These are phyloP conservation scores for Epichloe aotearoae DNA, from an alignment of 2,329 filamentous ascomycete species.

Conservation along the genomic window DNA sequence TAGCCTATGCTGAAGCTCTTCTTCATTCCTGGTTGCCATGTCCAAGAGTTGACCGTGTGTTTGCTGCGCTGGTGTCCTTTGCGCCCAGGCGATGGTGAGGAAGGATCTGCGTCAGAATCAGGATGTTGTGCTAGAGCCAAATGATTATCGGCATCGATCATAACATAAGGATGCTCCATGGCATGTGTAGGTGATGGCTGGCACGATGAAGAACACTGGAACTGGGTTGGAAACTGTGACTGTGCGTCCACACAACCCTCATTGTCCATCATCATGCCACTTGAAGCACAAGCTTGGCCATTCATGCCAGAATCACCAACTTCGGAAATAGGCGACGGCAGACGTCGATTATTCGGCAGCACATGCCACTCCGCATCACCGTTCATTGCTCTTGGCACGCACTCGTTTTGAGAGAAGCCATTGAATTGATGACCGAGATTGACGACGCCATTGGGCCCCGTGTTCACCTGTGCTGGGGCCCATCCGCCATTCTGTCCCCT, in stretches of 20 bases:
- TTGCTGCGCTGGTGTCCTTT: constrained; percentile 45
- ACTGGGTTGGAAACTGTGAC: neutral
- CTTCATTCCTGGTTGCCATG: constrained; percentile 50
- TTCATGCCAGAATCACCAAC: constrained; percentile 32
- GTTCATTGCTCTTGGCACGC: constrained; percentile 35
- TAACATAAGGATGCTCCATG: constrained; percentile 26
- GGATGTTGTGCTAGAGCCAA: constrained; percentile 9
- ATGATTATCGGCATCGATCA: constrained; percentile 23
- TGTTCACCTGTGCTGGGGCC: constrained; percentile 21
- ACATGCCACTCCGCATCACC: constrained; percentile 35
- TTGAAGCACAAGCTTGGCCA: constrained; percentile 19
- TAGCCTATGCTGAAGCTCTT: constrained; percentile 68
- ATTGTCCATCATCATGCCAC: constrained; percentile 18
- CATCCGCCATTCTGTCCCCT: constrained; percentile 37
- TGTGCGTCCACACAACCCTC: neutral
- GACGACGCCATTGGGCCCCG: constrained; percentile 20
- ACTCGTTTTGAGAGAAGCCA: constrained; percentile 26
- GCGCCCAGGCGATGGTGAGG: constrained; percentile 34
- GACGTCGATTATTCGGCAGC: constrained; percentile 38
- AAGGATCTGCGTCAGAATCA: constrained; percentile 22
- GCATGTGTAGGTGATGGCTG: constrained; percentile 19
- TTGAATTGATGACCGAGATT: constrained; percentile 28
- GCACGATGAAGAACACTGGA: constrained; percentile 10
- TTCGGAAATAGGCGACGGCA: constrained; percentile 49
- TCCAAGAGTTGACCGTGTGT: constrained; percentile 48